Base-by-base conservation (phyloP, 352 stramenopile genomes). In the Thraustochytrium striatum region DNA sequence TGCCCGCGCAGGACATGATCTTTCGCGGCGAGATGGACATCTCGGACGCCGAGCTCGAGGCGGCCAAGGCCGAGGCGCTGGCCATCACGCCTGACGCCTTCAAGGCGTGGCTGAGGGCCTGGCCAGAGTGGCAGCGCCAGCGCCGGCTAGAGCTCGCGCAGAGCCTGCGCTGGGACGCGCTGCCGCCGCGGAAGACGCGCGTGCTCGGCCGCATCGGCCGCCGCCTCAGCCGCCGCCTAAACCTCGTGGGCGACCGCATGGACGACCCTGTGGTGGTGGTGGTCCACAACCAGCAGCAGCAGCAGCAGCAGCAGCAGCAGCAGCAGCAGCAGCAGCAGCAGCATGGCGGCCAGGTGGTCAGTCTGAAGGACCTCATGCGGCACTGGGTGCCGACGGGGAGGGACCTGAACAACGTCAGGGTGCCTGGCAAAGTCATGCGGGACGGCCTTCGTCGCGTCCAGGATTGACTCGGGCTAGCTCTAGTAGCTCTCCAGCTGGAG, bases 101-200 rank as follows among this genome's bases (percentile, higher is more conserved):
- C n/a, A 33, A 69, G 38, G 19, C 38, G 33, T 69, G 58, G 58
- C 58, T 69, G 38, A 13, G 9, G 13, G 38, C 58, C 11, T 69
- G 58, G 58, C 58, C 58, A 13, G 58, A 69, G 38, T 69, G 58
- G 58, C 58, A 69, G 58, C 58, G 58, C 13, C 58, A 69, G 38
- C 9, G 9, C 0, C 58, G 58, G 8, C 25, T 69, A 5, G 58
- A 69, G 3, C 13, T 33, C 9, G 21, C 58, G 38, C 33, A 2
- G 0, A 11, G 9, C 11, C 3, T 69, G 9, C 33, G 33, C 38
- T 69, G 58, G 58, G 58, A 69, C 8, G 33, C 38, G 19, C 58
- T 69, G 5, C 58, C 58, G 32, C 32, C 5, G 3, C 39, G 39
- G 19, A 30, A 39, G 13, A 36, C 65, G 5, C 44, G 30, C 33